Evolutionary conservation across 495 filamentous ascomycete species (phyloP).

Genomic region (Trichoderma erinaceum): DNA sequence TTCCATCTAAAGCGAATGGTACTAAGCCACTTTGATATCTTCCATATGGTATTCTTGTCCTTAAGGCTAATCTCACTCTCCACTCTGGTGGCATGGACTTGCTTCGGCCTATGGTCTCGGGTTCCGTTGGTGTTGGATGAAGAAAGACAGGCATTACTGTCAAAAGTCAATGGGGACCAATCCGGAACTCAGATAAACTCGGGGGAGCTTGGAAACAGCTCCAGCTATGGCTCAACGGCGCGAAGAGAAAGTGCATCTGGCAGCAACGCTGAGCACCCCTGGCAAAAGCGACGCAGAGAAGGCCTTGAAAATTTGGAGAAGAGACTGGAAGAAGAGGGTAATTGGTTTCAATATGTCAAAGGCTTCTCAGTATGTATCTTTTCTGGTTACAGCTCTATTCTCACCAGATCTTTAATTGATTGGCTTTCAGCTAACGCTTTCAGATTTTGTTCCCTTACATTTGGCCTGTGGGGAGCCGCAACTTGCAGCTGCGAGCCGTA

Average conservation of each 20-base stretch:
- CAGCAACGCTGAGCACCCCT: slow-evolving; percentile 39
- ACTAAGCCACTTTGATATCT: slow-evolving; percentile 17
- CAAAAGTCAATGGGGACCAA: slow-evolving; percentile 27
- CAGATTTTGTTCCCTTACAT: slow-evolving; percentile 60
- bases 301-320: slow-evolving; percentile 50
- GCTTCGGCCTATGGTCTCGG: not conserved
- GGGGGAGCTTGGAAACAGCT: slow-evolving; percentile 18
- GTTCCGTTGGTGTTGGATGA: slow-evolving; percentile 27
- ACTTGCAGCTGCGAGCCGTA: slow-evolving; percentile 50
- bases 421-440: not conserved
- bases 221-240: slow-evolving; percentile 21
- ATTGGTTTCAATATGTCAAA: slow-evolving; percentile 59
- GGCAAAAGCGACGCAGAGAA: slow-evolving; percentile 44
- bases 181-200: slow-evolving; percentile 15
- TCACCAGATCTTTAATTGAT: not conserved
- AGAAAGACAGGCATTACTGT: slow-evolving; percentile 47
- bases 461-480: slow-evolving; percentile 53
- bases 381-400: not conserved
- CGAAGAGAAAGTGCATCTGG: not conserved
- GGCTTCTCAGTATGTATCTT: slow-evolving; percentile 46
- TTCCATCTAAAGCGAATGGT: slow-evolving; percentile 14
- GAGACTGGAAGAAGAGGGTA: slow-evolving; percentile 53
- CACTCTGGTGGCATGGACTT: slow-evolving; percentile 25
- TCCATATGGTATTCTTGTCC: slow-evolving; percentile 22
- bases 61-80: slow-evolving; percentile 29